Base-by-base conservation (phyloP, 2,329 filamentous ascomycete genomes). In the Trichoderma cornu-damae region DNA sequence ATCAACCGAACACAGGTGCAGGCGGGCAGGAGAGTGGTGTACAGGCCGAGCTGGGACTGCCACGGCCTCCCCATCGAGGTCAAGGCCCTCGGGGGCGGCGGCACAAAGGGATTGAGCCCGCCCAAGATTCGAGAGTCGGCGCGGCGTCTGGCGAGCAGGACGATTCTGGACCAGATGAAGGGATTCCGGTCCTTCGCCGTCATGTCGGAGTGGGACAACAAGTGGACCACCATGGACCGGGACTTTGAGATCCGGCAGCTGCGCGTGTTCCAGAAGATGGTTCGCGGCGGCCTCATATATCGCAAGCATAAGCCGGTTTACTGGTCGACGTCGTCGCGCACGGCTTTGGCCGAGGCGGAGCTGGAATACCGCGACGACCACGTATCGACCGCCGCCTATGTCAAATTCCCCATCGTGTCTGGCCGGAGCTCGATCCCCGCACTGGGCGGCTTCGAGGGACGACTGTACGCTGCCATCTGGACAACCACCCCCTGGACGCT, bases 401-500 rank as follows among this genome's bases (percentile, higher is more conserved):
- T 99, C 43, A 86, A 83, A 59, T 95, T 95, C 66, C 88, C 86
- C 0, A 77, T 96, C 26, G 70, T 83, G 11, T 69, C 68, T 6
- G 69, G 71, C 50, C 66, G 63, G 61, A 64, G 60, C 8, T 61
- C 62, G 4, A 62, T 73, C 2, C 66, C 72, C 0, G 70, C 68
- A 9, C 65, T 81, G 49, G 63, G 69, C 22, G 60, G 62, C 3
- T 69, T 81, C 20, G 63, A 72, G 5, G 77, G 78, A 3, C 73
- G 77, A 4, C 68, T 96, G 9, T 87, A 81, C 69, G 90, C 88
- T n/a, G 80, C 94, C n/a, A 89, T 97, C 51, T 99, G 94, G 94
- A 99, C 94, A 2, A 99, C 94, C 0, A 99, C 94, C 0, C 94
- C 94, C 0, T 99, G 94, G 94, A 99, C 94, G 0, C 77, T 99